phyloP scores from a whole-genome alignment of 1,139 yeast genomes.

The Groenewaldozyma sp. region DNA sequence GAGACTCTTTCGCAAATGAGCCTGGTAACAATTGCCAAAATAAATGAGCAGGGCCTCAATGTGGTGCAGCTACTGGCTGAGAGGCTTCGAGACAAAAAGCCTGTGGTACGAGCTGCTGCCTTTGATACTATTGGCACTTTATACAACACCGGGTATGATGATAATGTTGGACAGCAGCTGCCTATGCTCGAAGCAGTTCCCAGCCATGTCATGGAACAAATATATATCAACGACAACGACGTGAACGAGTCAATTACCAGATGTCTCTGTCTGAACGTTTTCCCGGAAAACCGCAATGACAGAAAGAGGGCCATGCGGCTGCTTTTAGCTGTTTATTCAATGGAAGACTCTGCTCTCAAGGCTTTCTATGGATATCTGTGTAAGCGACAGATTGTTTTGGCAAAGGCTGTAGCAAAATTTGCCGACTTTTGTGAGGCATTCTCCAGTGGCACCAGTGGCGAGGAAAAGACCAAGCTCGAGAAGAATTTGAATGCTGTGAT shows the following conservation, averaged over 20 bases:
- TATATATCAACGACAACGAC: conserved; percentile 64
- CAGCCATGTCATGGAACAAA: conserved; percentile 51
- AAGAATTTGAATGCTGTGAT: conserved; percentile 46
- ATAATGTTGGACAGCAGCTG: conserved; percentile 6
- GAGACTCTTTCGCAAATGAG: conserved; percentile 25
- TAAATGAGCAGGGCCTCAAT: conserved; percentile 9
- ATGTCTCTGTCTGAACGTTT: conserved; percentile 47
- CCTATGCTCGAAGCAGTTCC: conserved; percentile 47
- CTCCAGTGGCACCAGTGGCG: conserved; percentile 1
- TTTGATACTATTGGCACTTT: conserved; percentile 47
- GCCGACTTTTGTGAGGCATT: conserved; percentile 2
- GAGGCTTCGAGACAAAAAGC: conserved; percentile 49
- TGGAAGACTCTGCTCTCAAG: conserved; percentile 51
- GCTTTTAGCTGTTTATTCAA: conserved; percentile 37
- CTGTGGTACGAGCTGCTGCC: conserved; percentile 55
- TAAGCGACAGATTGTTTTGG: conserved; percentile 44
- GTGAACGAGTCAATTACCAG: conserved; percentile 64
- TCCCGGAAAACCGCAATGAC: conserved; percentile 47
- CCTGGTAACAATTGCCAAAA: conserved; percentile 35
- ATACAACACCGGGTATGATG: conserved; percentile 32
- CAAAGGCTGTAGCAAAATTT: conserved; percentile 34
- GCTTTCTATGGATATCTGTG: conserved; percentile 57
- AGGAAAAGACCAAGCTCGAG: conserved; percentile 20
- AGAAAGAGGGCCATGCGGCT: conserved; percentile 45
- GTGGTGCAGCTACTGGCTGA: conserved; percentile 38